These are phyloP conservation scores for Xylariaceae sp. DNA, from an alignment of 2,329 filamentous ascomycete genomes.

Conservation along the genomic window DNA sequence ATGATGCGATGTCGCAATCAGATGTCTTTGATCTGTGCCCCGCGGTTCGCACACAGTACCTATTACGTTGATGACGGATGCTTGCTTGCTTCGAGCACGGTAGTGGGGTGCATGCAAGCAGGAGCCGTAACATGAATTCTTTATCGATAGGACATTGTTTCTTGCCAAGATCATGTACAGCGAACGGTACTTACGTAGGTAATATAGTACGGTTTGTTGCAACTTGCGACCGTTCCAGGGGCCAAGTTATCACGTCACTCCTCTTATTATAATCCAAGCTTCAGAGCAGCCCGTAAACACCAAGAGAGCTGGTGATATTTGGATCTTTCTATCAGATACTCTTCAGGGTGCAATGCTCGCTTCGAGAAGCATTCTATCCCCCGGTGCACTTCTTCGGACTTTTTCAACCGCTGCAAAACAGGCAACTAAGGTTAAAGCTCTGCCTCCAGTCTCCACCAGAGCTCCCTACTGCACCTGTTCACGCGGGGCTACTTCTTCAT, in stretches of 20 bases:
- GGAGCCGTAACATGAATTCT: no score
- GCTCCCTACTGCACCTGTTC: no score
- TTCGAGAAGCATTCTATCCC: constrained; percentile 4
- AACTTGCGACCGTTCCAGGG: neutral
- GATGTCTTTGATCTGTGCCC: neutral
- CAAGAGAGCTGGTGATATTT: no score
- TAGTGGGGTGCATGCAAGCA: neutral
- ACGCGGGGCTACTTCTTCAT: no score
- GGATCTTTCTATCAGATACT: neutral
- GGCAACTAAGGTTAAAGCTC: neutral
- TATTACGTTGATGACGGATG: neutral
- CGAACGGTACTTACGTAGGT: constrained; percentile 5
- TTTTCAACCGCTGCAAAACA: neutral
- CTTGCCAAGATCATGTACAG: no score
- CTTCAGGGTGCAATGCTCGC: constrained; percentile 9
- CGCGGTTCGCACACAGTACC: no score
- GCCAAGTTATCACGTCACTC: constrained; percentile 8
- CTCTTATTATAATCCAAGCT: no score
- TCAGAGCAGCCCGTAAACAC: no score
- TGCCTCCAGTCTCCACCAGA: no score
- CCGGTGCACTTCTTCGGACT: neutral
- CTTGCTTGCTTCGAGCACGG: neutral
- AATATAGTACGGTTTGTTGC: constrained; percentile 8
- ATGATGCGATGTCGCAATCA: neutral
- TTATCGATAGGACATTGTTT: neutral